Conservation (phyloP, 2,329 filamentous ascomycete genomes). For the Trichoderma gracile region DNA sequence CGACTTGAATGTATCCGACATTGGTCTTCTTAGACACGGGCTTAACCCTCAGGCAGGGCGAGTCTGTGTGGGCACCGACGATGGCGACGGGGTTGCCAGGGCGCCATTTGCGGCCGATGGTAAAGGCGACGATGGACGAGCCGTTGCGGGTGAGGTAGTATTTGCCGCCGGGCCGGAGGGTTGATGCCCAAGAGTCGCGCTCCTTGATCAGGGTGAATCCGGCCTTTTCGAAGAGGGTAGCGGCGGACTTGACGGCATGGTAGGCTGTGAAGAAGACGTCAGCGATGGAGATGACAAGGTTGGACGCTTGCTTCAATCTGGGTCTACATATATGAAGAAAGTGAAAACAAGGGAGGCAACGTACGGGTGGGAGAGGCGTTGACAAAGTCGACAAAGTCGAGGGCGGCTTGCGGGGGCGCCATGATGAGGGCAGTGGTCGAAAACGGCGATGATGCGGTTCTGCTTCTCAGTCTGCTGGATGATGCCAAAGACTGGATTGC, state of each 20-base stretch:
- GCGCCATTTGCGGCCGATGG: constrained; percentile 86
- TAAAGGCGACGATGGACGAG: constrained; percentile 90
- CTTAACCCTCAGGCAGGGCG: constrained; percentile 87
- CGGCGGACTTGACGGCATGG: constrained; percentile 83
- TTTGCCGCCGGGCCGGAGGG: constrained; percentile 81
- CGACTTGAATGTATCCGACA: constrained; percentile 88
- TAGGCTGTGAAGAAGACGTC: constrained; percentile 62
- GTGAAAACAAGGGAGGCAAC: constrained; percentile 32
- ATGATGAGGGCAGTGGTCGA: constrained; percentile 44
- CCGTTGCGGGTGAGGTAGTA: constrained; percentile 95
- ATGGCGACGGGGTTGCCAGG: constrained; percentile 89
- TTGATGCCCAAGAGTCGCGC: constrained; percentile 82
- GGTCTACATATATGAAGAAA: too few species aligned
- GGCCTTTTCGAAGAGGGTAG: constrained; percentile 72
- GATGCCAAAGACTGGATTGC: constrained; percentile 17
- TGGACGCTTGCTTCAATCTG: neutral
- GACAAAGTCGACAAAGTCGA: constrained; percentile 90
- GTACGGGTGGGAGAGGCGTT: constrained; percentile 92
- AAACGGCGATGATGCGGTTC: constrained; percentile 8
- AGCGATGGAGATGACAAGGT: neutral
- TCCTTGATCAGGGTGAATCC: constrained; percentile 90
- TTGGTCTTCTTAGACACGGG: constrained; percentile 87
- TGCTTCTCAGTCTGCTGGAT: neutral
- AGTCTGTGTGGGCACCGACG: constrained; percentile 95
- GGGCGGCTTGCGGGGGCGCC: constrained; percentile 59